Base-by-base conservation (phyloP, 495 filamentous ascomycete species). In the Penicillium roqueforti region DNA sequence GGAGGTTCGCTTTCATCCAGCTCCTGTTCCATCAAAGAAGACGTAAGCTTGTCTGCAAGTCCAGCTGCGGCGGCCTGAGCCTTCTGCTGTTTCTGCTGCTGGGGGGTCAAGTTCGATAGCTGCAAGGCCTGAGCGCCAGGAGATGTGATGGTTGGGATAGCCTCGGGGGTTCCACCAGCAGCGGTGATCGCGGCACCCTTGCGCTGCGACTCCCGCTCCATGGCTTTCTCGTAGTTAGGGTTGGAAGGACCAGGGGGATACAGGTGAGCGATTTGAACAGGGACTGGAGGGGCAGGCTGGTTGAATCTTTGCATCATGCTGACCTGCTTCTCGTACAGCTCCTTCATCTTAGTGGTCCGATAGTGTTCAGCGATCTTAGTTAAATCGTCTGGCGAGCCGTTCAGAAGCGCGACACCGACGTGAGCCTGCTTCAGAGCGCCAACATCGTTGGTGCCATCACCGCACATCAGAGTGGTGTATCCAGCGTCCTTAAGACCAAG, bases 401-500 rank as follows among this genome's bases (percentile, higher is more conserved):
- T 99, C 53, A 99, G 81, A 32, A 99, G 84, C 11, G 93, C 93
- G 58, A 97, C 89, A 65, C 93, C 93, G 51, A 99, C 87, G 61
- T 99, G 95, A 22, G 93, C 95, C 76, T 99, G 93, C 79, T 99
- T 99, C 65, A 99, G 75, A 29, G 93, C 93, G 38, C 93, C 93
- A 46, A 99, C 93, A 67, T 99, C 93, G 65, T 99, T 99, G 45
- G 93, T 99, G 55, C 93, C 93, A 64, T 99, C 93, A 66, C 93
- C 93, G 58, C 92, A 96, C 93, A 99, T 99, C 61, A 97, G 80
- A 14, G 93, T 99, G 29, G 92, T 95, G 75, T 99, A 99, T 31
- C 93, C 93, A 69, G 87, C 86, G 68, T 95, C 92, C 74, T 96
- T 97, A 36, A 99, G 80, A 11, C 92, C 93, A 25, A 96, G 81